A percentile compares a stretch with the other conserved stretches of the same genome.
phyloP scores from a whole-genome alignment of 106 monocot species.

The Dendrobium huoshanense region DNA sequence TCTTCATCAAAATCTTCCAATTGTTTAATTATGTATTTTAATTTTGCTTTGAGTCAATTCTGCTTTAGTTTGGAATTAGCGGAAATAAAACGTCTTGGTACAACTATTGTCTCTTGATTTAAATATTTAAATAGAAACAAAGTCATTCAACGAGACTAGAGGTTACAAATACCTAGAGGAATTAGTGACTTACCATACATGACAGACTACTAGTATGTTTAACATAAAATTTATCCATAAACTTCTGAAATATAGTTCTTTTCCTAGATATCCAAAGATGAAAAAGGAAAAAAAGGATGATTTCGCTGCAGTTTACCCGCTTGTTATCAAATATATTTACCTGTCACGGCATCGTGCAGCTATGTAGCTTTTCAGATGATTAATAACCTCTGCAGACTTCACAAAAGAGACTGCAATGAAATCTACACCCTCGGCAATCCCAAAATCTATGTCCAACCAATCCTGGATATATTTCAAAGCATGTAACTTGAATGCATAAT shows the following conservation, averaged over 20 bases:
- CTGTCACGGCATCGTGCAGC: slow-evolving; percentile 64
- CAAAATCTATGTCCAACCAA: slow-evolving; percentile 88
- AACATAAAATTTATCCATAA: background rate
- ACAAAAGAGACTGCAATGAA: slow-evolving; percentile 85
- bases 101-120: too few relatives aligned
- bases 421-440: slow-evolving; percentile 74
- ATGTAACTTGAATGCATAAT: background rate
- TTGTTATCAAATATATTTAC: slow-evolving; percentile 19
- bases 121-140: too few relatives aligned
- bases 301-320: background rate
- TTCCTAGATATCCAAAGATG: background rate
- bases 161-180: background rate
- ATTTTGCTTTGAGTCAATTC: too few relatives aligned
- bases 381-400: slow-evolving; percentile 74
- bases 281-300: background rate
- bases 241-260: background rate
- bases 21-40: background rate
- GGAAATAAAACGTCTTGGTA: too few relatives aligned
- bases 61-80: too few relatives aligned
- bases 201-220: background rate
- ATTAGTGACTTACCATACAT: background rate
- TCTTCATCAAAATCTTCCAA: background rate
- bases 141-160: background rate
- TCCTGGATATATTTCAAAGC: slow-evolving; percentile 30
- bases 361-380: slow-evolving; percentile 89